phyloP scores from a whole-genome alignment of 2,329 filamentous ascomycete genomes.

The Nannizziopsis barbatae region DNA sequence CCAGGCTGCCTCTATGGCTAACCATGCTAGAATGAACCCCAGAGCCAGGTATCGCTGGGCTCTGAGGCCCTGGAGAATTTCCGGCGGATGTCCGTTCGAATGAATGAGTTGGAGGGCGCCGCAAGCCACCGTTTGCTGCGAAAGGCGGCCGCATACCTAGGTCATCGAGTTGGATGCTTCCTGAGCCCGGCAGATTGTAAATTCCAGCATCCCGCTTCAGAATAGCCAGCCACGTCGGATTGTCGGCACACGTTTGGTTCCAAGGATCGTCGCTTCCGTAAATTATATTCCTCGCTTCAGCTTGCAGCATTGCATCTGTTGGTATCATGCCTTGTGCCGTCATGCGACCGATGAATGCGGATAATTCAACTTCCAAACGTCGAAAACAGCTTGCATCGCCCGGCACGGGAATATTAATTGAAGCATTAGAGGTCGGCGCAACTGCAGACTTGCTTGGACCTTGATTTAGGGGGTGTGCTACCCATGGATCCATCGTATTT shows the following conservation, averaged over 20 bases:
- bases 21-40: slow-evolving; percentile 27
- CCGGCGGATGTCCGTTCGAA: slow-evolving; percentile 18
- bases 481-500: slow-evolving; percentile 26
- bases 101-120: slow-evolving; percentile 25
- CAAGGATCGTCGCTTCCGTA: slow-evolving; percentile 25
- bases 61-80: slow-evolving; percentile 21
- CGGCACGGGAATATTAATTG: slow-evolving; percentile 20
- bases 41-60: slow-evolving; percentile 19
- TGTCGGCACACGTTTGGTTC: slow-evolving; percentile 38
- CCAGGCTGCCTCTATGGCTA: slow-evolving; percentile 24
- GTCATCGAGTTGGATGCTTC: slow-evolving; percentile 28
- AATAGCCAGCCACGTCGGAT: slow-evolving; percentile 36
- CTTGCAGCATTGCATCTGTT: slow-evolving; percentile 24
- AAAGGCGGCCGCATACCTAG: slow-evolving; percentile 36
- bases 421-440: not conserved
- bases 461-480: slow-evolving; percentile 6
- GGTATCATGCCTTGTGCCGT: slow-evolving; percentile 26
- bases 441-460: slow-evolving; percentile 1
- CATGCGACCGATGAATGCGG: slow-evolving; percentile 29
- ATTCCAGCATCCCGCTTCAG: slow-evolving; percentile 37
- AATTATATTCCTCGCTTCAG: slow-evolving; percentile 23
- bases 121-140: slow-evolving; percentile 29
- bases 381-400: slow-evolving; percentile 33
- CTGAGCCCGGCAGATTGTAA: slow-evolving; percentile 22
- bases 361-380: slow-evolving; percentile 33